Base-by-base conservation (phyloP, 2,329 filamentous ascomycete species). In the Arthrocladium fulminans region DNA sequence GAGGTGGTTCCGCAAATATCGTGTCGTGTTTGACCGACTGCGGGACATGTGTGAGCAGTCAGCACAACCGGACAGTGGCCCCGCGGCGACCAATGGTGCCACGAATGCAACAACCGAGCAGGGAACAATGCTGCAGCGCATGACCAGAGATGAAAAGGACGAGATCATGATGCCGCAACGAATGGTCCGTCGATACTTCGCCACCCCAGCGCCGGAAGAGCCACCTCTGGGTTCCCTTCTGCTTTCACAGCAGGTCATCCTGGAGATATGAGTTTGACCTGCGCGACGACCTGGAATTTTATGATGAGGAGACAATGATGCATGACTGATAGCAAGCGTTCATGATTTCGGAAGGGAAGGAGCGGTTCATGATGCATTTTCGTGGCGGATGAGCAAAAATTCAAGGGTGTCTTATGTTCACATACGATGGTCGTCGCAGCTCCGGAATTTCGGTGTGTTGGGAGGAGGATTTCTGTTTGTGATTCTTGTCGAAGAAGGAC, bases 81-180 rank as follows among this genome's bases (percentile, higher is more conserved):
- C 29, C 6, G 8, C 27, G 19, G 12, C 24, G 10, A 15, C 20
- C 2, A 45, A 37, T 35, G 32, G 32, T 25, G 43, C 29, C 17
- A 20, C 43, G 8, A n/a, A 24, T 9, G 10, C 10, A 29, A 15
- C 43, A 13, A 5, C 29, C 10, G 43, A 45, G 6, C 43, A 45
- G 20, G 43, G 29, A 12, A 45, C 43, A 13, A 29, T 29, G 17
- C 43, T 45, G 20, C 43, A 29, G 5, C 24, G 27, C 6, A 45
- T 45, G 43, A 23, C 43, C 8, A 35, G 43, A 37, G 43, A 45
- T 15, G 43, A 45, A 10, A 34, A 29, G 20, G 43, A 45, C 43
- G 27, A 45, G 12, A 45, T 45, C 9, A 45, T 45, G 43, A 35
- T 45, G 43, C 43, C 43, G 17, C 29, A 38, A 15, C 43, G 43